These are phyloP conservation scores for Polygonum maritimum DNA, from an alignment of 148 eudicot genomes.

Conservation along the genomic window DNA sequence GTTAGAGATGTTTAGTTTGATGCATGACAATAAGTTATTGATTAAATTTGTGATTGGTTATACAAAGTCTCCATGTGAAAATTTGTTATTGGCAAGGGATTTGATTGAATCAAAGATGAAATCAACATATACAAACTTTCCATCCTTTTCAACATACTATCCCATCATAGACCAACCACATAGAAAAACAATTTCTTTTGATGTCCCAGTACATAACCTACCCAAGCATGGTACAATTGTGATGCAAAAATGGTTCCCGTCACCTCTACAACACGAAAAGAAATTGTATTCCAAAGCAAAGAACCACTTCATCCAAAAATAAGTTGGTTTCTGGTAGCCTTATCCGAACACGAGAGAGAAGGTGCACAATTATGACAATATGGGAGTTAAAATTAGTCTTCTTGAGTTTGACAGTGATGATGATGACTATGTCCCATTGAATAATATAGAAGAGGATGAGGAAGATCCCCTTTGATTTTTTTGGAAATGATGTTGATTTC, in stretches of 20 bases:
- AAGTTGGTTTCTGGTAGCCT: not conserved
- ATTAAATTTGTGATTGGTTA: not conserved
- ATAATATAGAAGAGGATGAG: not conserved
- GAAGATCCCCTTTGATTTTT: too few species aligned
- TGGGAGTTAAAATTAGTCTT: not conserved
- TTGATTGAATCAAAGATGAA: not conserved
- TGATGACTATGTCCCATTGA: not conserved
- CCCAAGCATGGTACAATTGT: too few species aligned
- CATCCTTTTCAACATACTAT: not conserved
- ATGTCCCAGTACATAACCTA: too few species aligned
- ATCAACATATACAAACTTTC: not conserved
- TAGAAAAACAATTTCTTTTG: too few species aligned
- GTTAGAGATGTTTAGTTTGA: not conserved
- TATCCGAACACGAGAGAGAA: not conserved
- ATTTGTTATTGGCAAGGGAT: not conserved
- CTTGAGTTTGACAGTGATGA: not conserved
- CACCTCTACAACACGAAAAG: not conserved
- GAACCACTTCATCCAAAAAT: too few species aligned
- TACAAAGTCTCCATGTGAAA: not conserved
- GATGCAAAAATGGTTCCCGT: not conserved
- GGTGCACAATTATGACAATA: not conserved
- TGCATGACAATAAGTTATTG: not conserved
- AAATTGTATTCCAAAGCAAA: not conserved
- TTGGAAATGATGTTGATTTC: not conserved
- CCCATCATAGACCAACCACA: not conserved